Conservation (phyloP, 192 early-diverging fungal species). For the Mortierella alpina region DNA sequence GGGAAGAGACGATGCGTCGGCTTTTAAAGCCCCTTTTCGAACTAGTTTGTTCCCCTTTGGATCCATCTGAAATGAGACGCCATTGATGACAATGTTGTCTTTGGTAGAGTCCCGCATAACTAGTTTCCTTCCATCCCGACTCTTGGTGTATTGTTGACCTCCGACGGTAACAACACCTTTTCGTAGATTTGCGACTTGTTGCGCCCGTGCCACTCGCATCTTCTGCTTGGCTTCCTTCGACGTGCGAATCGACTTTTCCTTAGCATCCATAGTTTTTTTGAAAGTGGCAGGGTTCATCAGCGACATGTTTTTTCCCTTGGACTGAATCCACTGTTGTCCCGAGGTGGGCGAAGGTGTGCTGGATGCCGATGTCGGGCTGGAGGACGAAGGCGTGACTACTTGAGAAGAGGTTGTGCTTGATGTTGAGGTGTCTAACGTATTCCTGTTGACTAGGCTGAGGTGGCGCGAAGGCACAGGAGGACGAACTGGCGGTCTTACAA, state of each 20-base stretch:
- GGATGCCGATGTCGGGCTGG: background rate
- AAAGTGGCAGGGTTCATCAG: conserved; percentile 41
- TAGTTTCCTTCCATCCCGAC: conserved; percentile 30
- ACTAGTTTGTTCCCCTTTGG: conserved; percentile 51
- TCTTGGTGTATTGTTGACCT: conserved; percentile 36
- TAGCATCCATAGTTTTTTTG: conserved; percentile 51
- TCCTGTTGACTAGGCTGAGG: conserved; percentile 34
- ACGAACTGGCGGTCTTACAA: background rate
- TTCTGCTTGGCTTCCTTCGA: conserved; percentile 35
- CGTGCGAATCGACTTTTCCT: conserved; percentile 39
- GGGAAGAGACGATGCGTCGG: background rate
- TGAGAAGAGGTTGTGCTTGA: conserved; percentile 4
- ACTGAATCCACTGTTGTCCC: conserved; percentile 47
- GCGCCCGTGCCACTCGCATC: conserved; percentile 18
- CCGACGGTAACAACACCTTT: conserved; percentile 41
- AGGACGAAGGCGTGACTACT: background rate
- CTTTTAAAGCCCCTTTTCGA: conserved; percentile 18
- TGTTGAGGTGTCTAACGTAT: background rate
- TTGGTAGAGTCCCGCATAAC: conserved; percentile 24
- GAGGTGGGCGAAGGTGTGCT: background rate
- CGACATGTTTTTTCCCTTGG: conserved; percentile 46
- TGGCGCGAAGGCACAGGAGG: conserved; percentile 22
- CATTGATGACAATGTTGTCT: conserved; percentile 50
- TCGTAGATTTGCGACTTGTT: conserved; percentile 17
- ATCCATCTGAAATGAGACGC: conserved; percentile 43